Evolutionary conservation across 257 asterid species (phyloP), one percentile per base, ranked within the genome.

Genomic region (Salvia splendens): DNA sequence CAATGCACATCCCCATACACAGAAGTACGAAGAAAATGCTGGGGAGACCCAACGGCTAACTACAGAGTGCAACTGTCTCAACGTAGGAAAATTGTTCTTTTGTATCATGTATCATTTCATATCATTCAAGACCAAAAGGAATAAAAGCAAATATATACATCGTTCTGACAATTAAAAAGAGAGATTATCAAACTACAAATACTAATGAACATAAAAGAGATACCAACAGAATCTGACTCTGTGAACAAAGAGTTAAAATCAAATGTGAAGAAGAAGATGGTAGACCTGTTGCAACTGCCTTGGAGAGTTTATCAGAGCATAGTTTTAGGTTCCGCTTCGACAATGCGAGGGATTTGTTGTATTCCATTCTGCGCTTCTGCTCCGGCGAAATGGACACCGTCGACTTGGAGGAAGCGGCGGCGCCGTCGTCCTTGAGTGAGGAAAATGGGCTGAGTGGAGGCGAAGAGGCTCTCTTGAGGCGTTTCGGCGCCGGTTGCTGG

Each of bases 401-500:
- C 7, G 87, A 58, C 12, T 64, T 48, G 61, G 77, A 62, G 59
- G 67, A 77, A 35, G 74, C 65, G 32, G 78, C 49, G 64, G 47
- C 60, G 8, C 75, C 56, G 61, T 57, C 79, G 53, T 61, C 75
- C 41, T 75, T 74, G 46, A 45, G 59, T 7, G 82, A 42, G 2
- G 92, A 66, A 30, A 74, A 30, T 5, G 85, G 48, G 60, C 53
- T 35, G 5, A 66, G 60, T 33, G 84, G 71, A 10, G 80, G 72
- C 24, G 85, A 74, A 52, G 83, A 77, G 68, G 35, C 77, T 53
- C 72, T 71, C 81, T 85, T 89, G 70, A 75, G 80, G 60, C 98
- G 98, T 78, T 92, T 92, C 45, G 91, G 82, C 45, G 92, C 67
- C 35, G 98, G 98, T 73, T 77, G 86, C 80, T 83, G 87, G 76